Conservation (phyloP, 768 basidiomycete species). For the Phylloporus arenicola region DNA sequence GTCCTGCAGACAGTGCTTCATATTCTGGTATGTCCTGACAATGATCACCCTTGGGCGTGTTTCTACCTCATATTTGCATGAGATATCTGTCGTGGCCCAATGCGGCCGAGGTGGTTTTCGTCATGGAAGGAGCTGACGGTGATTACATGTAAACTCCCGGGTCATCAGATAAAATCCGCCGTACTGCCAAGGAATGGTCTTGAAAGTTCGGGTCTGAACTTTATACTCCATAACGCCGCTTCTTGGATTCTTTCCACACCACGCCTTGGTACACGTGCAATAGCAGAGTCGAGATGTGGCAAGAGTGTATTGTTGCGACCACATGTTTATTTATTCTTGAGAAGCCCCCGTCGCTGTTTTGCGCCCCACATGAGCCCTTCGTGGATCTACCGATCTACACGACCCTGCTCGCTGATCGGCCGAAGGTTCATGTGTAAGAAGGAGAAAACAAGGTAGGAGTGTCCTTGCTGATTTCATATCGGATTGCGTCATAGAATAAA, state of each 20-base stretch:
- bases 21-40: neutral
- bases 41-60: neutral
- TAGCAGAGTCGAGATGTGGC: no score
- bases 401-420: conserved; percentile 12
- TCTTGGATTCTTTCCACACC: neutral
- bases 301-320: neutral
- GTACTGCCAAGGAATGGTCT: neutral
- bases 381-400: conserved; percentile 6
- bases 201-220: neutral
- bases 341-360: neutral
- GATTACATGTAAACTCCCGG: conserved; percentile 2
- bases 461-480: conserved; percentile 19
- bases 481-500: conserved; percentile 5
- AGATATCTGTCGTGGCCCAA: neutral
- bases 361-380: neutral
- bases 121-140: neutral
- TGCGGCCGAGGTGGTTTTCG: neutral
- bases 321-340: neutral
- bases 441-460: neutral
- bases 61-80: neutral
- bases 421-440: neutral
- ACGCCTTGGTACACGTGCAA: neutral
- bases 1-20: neutral
- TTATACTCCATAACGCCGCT: neutral
- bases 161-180: neutral